Evolutionary conservation across 1,284 basidiomycete genomes (phyloP).

Genomic region (Schizophyllum commune): DNA sequence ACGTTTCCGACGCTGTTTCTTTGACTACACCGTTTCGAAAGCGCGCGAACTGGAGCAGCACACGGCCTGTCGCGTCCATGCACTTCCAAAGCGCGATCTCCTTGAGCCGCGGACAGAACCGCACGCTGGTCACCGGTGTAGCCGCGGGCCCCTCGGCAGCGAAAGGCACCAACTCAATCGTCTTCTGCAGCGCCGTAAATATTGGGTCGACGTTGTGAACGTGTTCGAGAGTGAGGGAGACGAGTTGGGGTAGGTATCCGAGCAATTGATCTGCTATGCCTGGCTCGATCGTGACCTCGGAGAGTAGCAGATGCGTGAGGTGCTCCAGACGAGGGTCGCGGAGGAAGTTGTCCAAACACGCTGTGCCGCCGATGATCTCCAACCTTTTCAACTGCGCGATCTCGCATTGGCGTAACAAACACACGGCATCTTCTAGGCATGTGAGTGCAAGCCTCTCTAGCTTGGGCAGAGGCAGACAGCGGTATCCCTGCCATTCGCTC

Average conservation of each 20-base stretch:
- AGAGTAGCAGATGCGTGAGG: constrained; percentile 21
- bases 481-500: no score
- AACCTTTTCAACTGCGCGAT: no score
- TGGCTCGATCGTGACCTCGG: constrained; percentile 17
- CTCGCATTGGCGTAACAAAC: no score
- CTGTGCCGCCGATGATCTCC: no score
- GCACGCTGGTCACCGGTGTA: constrained; percentile 25
- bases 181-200: constrained; percentile 20
- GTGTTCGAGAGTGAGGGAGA: constrained; percentile 25
- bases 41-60: no score
- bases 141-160: constrained; percentile 21
- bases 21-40: no score
- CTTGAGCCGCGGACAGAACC: constrained; percentile 43
- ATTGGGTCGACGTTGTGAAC: constrained; percentile 22
- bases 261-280: constrained; percentile 22
- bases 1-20: no score
- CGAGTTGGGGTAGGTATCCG: constrained; percentile 28
- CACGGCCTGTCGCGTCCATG: constrained; percentile 32
- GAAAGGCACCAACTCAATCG: neutral
- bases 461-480: no score
- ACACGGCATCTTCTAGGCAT: no score
- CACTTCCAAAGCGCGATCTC: constrained; percentile 43
- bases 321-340: constrained; percentile 28
- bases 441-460: no score
- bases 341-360: constrained; percentile 24